Base-by-base conservation (phyloP, 768 basidiomycete genomes). In the Leccinum incarnatum region DNA sequence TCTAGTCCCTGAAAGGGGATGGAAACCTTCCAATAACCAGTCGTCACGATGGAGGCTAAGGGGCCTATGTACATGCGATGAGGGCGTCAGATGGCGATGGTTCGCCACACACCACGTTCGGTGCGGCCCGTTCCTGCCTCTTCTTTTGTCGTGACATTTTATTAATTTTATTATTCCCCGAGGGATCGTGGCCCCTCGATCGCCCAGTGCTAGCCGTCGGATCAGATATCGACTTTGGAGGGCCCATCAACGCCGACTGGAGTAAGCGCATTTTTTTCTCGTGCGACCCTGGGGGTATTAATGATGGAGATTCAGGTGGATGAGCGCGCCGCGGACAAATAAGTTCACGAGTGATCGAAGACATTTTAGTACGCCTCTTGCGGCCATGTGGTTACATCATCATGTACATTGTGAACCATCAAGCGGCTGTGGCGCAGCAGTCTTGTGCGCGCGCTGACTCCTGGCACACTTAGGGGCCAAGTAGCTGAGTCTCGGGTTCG, bases 311-410 rank as follows among this genome's bases (percentile, higher is more conserved):
- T 51, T 34, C 32, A 29, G 40, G 42, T 45, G 42, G 19, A 45
- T 64, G 61, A 42, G 56, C 54, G 42, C 55, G 49, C 65, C 63
- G 57, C 59, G 62, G 66, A 62, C 14, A 42, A 49, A 45, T 11
- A 19, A 19, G 19, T 40, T 40, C 37, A 40, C 34, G 5, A 45
- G 46, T 47, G 49, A 66, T 61, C 52, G 49, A 12, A 27, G 19
- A 9, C 15, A 11, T 6, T 7, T 6, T 42, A 3, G n/a, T 42
- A 5, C 42, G 12, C n/a, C 14, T 11, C 29, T 6, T 21, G 36
- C 54, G 17, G 10, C 23, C 50, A 19, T 48, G 51, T 56, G 54
- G 36, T 14, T 47, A 53, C 17, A 34, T 36, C 21, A 21, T 29
- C 8, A 12, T 40, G 37, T 17, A 17, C 21, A 23, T 45, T 23